Evolutionary conservation across 805 yeast species (phyloP).

Genomic region (Candida saitoana): DNA sequence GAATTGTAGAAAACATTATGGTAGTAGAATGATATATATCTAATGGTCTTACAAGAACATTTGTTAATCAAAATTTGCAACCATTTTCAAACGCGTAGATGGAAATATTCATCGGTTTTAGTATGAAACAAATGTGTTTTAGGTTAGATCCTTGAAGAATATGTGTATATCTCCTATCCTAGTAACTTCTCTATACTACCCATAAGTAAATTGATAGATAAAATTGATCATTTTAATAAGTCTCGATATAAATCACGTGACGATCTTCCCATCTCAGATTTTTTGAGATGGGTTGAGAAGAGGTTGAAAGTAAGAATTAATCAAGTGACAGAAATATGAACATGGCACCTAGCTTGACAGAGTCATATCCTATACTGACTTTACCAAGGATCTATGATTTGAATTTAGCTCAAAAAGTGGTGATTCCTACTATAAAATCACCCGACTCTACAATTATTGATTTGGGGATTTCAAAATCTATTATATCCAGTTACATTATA

Average conservation of each 20-base stretch:
- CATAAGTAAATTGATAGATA: too few species aligned
- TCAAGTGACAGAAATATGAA: background rate
- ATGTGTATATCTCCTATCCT: too few species aligned
- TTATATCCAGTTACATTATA: conserved; percentile 47
- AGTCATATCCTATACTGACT: conserved; percentile 28
- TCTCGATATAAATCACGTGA: too few species aligned
- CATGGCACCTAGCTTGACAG: conserved; percentile 19
- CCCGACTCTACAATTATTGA: conserved; percentile 37
- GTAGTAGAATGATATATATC: too few species aligned
- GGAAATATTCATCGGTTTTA: too few species aligned
- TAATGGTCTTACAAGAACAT: too few species aligned
- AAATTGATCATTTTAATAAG: too few species aligned
- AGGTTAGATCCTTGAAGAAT: too few species aligned
- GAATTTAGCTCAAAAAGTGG: conserved; percentile 19
- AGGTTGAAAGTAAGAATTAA: background rate
- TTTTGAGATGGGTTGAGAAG: background rate
- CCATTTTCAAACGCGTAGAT: background rate
- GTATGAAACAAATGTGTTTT: too few species aligned
- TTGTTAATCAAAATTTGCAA: background rate
- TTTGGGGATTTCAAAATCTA: conserved; percentile 52
- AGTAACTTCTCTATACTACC: too few species aligned
- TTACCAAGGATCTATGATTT: conserved; percentile 33
- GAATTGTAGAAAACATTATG: background rate
- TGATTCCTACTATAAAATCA: conserved; percentile 16
- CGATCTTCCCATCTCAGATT: too few species aligned